These are phyloP conservation scores for Tetradesmus lagerheimii DNA, from an alignment of 139 green algal genomes.

Conservation along the genomic window DNA sequence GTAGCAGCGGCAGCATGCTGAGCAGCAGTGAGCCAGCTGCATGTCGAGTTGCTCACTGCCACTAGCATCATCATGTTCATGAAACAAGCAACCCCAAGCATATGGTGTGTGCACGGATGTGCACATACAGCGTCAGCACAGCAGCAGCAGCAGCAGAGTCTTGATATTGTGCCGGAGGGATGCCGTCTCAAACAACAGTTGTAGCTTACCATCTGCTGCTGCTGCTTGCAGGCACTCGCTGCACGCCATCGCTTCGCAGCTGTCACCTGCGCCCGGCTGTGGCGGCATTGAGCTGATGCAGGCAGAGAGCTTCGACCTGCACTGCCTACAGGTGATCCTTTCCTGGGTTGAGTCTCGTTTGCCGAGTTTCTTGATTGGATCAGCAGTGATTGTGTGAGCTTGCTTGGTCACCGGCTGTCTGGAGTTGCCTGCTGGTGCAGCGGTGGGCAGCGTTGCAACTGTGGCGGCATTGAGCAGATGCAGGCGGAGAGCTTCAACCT, in stretches of 20 bases:
- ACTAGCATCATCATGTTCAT: too few species aligned
- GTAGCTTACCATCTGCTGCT: too few species aligned
- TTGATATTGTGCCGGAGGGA: too few species aligned
- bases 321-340: conserved; percentile 75
- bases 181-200: too few species aligned
- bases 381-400: too few species aligned
- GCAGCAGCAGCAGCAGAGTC: background rate
- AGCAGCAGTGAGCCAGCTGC: too few species aligned
- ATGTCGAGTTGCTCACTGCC: too few species aligned
- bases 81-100: conserved; percentile 49
- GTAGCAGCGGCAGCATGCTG: background rate
- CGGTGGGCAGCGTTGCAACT: too few species aligned
- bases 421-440: background rate
- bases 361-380: background rate
- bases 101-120: conserved; percentile 68
- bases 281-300: conserved; percentile 90
- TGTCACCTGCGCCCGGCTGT: conserved; percentile 86
- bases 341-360: too few species aligned
- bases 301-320: conserved; percentile 94
- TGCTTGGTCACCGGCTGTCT: background rate
- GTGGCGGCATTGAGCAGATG: background rate
- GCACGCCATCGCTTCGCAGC: conserved; percentile 87
- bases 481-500: background rate
- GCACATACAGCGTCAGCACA: background rate
- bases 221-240: conserved; percentile 51